Evolutionary conservation across 164 flowering plant species (phyloP).

Genomic region (Chimonanthus salicifolius): DNA sequence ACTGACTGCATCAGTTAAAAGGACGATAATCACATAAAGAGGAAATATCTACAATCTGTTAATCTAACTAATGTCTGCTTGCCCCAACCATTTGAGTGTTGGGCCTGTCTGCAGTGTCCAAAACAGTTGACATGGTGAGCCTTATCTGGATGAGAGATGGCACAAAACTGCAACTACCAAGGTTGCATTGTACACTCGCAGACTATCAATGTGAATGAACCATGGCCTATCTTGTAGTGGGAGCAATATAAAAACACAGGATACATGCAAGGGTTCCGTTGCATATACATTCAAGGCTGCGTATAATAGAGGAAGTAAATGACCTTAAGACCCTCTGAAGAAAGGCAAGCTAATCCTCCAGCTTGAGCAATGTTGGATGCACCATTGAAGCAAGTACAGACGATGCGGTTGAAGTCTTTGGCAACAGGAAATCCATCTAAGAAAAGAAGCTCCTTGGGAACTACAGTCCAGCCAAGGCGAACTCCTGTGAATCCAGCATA

Average conservation of each 20-base stretch:
- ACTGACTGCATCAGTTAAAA: background rate
- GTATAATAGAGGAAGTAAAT: background rate
- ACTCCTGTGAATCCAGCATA: constrained; percentile 96
- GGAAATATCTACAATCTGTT: background rate
- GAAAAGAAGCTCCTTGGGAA: constrained; percentile 77
- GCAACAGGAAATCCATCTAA: constrained; percentile 92
- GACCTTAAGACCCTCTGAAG: constrained; percentile 75
- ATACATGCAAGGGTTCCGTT: too few relatives aligned
- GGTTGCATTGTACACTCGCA: background rate
- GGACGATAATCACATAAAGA: background rate
- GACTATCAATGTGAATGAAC: background rate
- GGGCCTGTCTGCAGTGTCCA: too few relatives aligned
- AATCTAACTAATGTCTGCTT: background rate
- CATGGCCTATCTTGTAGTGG: background rate
- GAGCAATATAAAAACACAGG: background rate
- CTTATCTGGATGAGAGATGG: too few relatives aligned
- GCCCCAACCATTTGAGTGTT: too few relatives aligned
- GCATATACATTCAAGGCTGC: background rate
- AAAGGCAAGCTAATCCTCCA: constrained; percentile 85
- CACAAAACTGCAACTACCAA: too few relatives aligned
- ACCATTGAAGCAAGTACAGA: constrained; percentile 93
- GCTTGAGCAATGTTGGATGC: constrained; percentile 94
- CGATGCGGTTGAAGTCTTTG: constrained; percentile 84
- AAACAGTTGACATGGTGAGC: too few relatives aligned
- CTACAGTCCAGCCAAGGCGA: constrained; percentile 91